Conservation (phyloP, 2,329 filamentous ascomycete species). For the Periconia sp. region DNA sequence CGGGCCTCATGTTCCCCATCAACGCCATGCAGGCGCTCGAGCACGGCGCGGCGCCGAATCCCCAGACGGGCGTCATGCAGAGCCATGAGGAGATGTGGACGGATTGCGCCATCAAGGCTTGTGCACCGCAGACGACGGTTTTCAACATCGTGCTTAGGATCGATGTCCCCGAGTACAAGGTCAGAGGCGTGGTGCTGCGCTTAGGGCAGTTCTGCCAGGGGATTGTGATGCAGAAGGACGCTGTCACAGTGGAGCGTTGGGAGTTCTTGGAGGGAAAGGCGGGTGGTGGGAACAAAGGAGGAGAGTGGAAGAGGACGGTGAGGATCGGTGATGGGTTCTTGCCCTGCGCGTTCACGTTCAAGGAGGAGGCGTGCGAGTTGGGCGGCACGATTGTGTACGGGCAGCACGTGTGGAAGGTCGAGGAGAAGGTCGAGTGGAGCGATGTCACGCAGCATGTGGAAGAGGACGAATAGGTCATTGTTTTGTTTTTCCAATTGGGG, state of each 20-base stretch:
- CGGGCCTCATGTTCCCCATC: conserved; percentile 58
- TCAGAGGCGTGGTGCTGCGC: conserved; percentile 56
- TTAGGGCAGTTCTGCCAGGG: conserved; percentile 61
- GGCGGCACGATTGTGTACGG: conserved; percentile 36
- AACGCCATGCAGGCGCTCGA: conserved; percentile 45
- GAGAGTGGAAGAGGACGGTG: conserved; percentile 40
- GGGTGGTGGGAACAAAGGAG: conserved; percentile 8
- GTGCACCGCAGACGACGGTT: conserved; percentile 14
- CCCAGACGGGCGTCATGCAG: conserved; percentile 52
- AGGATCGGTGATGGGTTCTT: conserved; percentile 44
- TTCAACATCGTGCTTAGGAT: conserved; percentile 44
- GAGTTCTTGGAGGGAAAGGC: conserved; percentile 35
- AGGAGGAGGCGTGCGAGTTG: conserved; percentile 24
- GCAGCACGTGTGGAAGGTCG: conserved; percentile 42
- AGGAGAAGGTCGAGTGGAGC: conserved; percentile 37
- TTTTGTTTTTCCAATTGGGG: too few species aligned
- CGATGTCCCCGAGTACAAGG: conserved; percentile 32
- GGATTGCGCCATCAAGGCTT: conserved; percentile 44
- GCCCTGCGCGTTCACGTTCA: conserved; percentile 44
- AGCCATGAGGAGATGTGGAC: conserved; percentile 70
- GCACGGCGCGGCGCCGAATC: conserved; percentile 62
- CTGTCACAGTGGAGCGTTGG: conserved; percentile 59
- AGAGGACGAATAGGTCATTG: too few species aligned
- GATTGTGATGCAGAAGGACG: conserved; percentile 50
- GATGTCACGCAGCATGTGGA: too few species aligned